phyloP scores from a whole-genome alignment of 106 monocot genomes.

The Acorus gramineus region DNA sequence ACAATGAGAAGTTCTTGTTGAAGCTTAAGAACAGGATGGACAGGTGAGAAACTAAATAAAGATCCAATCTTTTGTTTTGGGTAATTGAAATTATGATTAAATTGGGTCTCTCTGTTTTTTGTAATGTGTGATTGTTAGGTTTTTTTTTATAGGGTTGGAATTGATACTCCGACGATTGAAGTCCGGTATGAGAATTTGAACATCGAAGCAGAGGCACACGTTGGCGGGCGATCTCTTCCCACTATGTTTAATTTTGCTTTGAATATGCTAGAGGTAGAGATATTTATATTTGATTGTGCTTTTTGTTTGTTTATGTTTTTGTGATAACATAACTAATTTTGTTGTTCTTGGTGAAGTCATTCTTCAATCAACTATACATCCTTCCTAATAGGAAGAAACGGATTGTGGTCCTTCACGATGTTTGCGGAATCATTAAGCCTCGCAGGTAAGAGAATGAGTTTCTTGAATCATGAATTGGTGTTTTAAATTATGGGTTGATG shows the following conservation, averaged over 20 bases:
- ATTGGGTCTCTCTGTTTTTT: not conserved
- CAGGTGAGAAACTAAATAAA: slow-evolving; percentile 2
- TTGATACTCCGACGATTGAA: slow-evolving; percentile 63
- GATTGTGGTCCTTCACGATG: slow-evolving; percentile 28
- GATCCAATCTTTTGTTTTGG: too few relatives aligned
- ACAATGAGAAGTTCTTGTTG: slow-evolving; percentile 36
- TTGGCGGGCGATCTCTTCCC: slow-evolving; percentile 36
- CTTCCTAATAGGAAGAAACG: slow-evolving; percentile 38
- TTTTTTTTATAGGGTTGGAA: slow-evolving; percentile 38
- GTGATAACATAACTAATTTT: slow-evolving; percentile 2
- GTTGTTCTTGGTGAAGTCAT: slow-evolving; percentile 8
- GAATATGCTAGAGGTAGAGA: slow-evolving; percentile 25
- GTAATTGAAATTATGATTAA: too few relatives aligned
- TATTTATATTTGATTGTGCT: not conserved
- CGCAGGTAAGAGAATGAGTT: slow-evolving; percentile 19
- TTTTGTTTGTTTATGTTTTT: not conserved
- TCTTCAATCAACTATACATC: slow-evolving; percentile 30
- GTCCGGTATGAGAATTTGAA: slow-evolving; percentile 53
- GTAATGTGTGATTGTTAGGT: not conserved
- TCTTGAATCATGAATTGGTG: too few relatives aligned
- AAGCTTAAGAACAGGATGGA: slow-evolving; percentile 38
- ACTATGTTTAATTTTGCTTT: slow-evolving; percentile 30
- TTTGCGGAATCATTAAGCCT: slow-evolving; percentile 55
- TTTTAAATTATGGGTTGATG: too few relatives aligned
- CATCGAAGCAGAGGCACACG: slow-evolving; percentile 38